Conservation (phyloP, 371 early-diverging fungal species). For the Saksenaea oblongispora region DNA sequence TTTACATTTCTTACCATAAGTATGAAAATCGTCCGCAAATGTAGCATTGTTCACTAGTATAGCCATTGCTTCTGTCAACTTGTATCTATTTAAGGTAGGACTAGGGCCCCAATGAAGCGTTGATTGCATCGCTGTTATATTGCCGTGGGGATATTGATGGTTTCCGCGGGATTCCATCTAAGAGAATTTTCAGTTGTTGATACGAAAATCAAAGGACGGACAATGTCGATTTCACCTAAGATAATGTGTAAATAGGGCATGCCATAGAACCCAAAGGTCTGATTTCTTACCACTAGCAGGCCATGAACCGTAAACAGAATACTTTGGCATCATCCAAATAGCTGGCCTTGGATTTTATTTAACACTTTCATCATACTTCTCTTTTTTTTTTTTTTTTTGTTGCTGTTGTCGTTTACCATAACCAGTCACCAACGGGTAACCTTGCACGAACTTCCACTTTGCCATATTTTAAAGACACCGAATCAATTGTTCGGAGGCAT, state of each 20-base stretch:
- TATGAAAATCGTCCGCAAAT: conserved; percentile 51
- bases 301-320: conserved; percentile 70
- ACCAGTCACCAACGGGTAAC: conserved; percentile 69
- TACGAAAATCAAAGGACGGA: conserved; percentile 4
- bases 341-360: conserved; percentile 35
- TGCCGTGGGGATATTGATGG: conserved; percentile 43
- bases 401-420: conserved; percentile 70
- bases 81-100: conserved; percentile 40
- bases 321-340: conserved; percentile 73
- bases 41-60: conserved; percentile 23
- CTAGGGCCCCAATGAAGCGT: conserved; percentile 69
- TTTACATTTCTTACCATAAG: conserved; percentile 22
- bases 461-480: conserved; percentile 56
- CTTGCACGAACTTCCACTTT: conserved; percentile 68
- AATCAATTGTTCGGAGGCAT: conserved; percentile 49
- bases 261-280: conserved; percentile 13
- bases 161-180: conserved; percentile 69
- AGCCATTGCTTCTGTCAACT: conserved; percentile 44
- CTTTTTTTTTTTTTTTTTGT: not conserved
- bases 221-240: conserved; percentile 53
- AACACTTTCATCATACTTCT: not conserved
- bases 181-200: not conserved
- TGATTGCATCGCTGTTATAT: conserved; percentile 47
- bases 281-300: conserved; percentile 68
- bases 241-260: not conserved